Base-by-base conservation (phyloP, 192 early-diverging fungal genomes). In the Lunasporangiospora selenospora region DNA sequence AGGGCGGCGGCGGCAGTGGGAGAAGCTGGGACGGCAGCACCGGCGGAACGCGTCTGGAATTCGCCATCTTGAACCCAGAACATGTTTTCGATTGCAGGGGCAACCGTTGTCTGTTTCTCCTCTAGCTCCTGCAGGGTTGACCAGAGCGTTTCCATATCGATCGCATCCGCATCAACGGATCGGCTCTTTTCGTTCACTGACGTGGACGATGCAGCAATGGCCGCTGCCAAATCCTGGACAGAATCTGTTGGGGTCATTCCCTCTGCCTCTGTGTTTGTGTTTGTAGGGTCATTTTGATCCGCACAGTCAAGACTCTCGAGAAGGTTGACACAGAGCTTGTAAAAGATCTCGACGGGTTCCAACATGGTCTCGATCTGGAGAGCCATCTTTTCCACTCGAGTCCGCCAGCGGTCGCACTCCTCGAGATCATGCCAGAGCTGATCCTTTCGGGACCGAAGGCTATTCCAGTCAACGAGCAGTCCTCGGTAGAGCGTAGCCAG, bases 61-160 rank as follows among this genome's bases (percentile, higher is more conserved):
- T 73, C 69, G 36, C 69, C 69, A 15, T 73, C 69, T 24, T 73
- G 69, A 10, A 73, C 69, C 69, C 69, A 73, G 34, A 73, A 63
- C 60, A 73, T 73, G 33, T 73, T 73, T n/a, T 73, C 69, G 29
- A 73, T 63, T 1, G 60, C 60, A 0, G 69, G 69, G 0, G 49
- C 40, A 2, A 63, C 52, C 48, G 46, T 52, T 12, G n/a, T 58
- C 34, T 73, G 69, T 36, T 73, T 73, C 39, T 73, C 69, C 11
- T 73, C 69, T 18, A 73, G 49, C 21, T 73, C 69, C 34, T 73
- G 69, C 2, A 73, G 53, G 5, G 61, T 53, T 3, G 59, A 44
- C 42, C 16, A 50, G 0, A 73, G 31, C 34, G 45, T 49, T 31
- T 58, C 69, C 53, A 73, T 13, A 23, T 73, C 34, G 27, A 51